Conservation (phyloP, 129 eudicot genomes). For the Helianthus tuberosus region DNA sequence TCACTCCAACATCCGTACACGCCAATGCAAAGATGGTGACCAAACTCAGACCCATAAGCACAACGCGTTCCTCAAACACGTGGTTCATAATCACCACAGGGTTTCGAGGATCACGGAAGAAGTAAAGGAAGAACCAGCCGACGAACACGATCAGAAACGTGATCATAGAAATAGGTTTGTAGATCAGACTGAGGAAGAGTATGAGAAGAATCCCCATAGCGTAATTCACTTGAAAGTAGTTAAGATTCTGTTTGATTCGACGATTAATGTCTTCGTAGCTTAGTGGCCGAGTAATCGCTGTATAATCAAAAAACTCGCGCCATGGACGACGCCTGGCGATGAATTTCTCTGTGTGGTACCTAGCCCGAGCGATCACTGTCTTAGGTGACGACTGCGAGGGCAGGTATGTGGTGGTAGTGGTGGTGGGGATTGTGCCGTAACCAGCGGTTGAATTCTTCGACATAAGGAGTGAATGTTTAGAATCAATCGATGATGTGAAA, state of each 20-base stretch:
- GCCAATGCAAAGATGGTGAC: slow-evolving; percentile 62
- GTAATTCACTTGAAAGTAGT: slow-evolving; percentile 68
- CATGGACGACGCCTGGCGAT: slow-evolving; percentile 66
- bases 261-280: slow-evolving; percentile 48
- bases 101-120: slow-evolving; percentile 37
- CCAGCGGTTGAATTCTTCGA: slow-evolving; percentile 26
- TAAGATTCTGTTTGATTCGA: slow-evolving; percentile 55
- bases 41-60: slow-evolving; percentile 52
- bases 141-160: slow-evolving; percentile 54
- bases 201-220: slow-evolving; percentile 47
- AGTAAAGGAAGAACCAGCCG: slow-evolving; percentile 60
- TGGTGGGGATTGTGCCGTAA: slow-evolving; percentile 41
- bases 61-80: slow-evolving; percentile 55
- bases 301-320: slow-evolving; percentile 39
- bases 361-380: slow-evolving; percentile 27
- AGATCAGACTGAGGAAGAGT: slow-evolving; percentile 64
- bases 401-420: slow-evolving; percentile 2
- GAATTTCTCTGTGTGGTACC: slow-evolving; percentile 37
- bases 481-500: slow-evolving; percentile 5
- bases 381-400: slow-evolving; percentile 16
- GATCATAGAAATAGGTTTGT: slow-evolving; percentile 73
- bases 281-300: slow-evolving; percentile 45
- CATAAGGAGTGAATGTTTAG: not conserved
- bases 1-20: slow-evolving; percentile 63
- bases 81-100: slow-evolving; percentile 48